phyloP scores from a whole-genome alignment of 2,329 filamentous ascomycete genomes.

The Aspergillus sp. region DNA sequence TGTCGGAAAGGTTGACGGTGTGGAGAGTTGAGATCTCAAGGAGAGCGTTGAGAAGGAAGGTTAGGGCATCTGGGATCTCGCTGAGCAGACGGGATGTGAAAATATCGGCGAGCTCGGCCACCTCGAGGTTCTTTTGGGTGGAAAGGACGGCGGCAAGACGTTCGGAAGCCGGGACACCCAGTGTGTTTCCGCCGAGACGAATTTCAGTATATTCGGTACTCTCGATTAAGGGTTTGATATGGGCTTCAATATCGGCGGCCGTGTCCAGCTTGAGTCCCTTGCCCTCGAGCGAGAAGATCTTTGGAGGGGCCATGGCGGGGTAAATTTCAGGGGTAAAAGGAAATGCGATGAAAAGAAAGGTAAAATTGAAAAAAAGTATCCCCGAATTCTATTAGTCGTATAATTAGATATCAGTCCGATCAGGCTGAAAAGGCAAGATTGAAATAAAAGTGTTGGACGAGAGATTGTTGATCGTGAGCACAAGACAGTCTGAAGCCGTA shows the following conservation, averaged over 20 bases:
- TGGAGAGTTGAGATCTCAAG: conserved; percentile 83
- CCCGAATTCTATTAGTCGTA: not conserved
- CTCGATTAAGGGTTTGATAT: conserved; percentile 75
- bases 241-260: conserved; percentile 80
- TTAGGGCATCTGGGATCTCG: conserved; percentile 91
- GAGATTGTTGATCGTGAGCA: conserved; percentile 2
- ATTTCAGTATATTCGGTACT: conserved; percentile 78
- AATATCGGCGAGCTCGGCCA: conserved; percentile 93
- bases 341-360: conserved; percentile 5
- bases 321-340: conserved; percentile 32
- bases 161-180: conserved; percentile 86
- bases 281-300: conserved; percentile 83
- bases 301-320: conserved; percentile 58
- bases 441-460: conserved; percentile 4
- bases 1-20: conserved; percentile 95
- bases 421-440: conserved; percentile 6
- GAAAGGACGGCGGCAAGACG: conserved; percentile 80
- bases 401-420: not conserved
- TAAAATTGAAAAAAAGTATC: conserved; percentile 4
- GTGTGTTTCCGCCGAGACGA: conserved; percentile 84
- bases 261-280: conserved; percentile 91
- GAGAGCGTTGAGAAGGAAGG: conserved; percentile 81
- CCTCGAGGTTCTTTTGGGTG: conserved; percentile 79
- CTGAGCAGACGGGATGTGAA: conserved; percentile 92
- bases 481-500: conserved; percentile 1